Conservation (phyloP, 768 basidiomycete genomes). For the Paxillus rubicundulus region DNA sequence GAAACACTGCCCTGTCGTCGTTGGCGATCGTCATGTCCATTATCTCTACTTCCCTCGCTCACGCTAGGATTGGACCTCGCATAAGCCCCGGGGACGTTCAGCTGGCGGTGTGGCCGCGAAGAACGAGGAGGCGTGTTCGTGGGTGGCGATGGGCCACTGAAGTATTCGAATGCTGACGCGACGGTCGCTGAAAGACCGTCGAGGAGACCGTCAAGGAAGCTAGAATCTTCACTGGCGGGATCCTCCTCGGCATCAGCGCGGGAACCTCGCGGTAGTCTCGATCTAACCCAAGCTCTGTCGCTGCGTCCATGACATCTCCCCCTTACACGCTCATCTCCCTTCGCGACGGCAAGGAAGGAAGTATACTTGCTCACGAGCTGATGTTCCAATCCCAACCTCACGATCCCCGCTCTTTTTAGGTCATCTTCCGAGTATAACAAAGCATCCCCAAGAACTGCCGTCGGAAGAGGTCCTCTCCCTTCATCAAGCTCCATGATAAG, state of each 20-base stretch:
- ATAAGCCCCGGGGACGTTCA: constrained; percentile 21
- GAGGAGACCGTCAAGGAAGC: constrained; percentile 20
- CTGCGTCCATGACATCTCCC: not conserved
- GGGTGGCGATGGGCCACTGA: constrained; percentile 1
- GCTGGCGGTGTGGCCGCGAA: constrained; percentile 1
- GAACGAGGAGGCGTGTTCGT: not conserved
- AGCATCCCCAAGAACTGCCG: constrained; percentile 22
- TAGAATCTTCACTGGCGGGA: not conserved
- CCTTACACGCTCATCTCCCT: constrained; percentile 22
- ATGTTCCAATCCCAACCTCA: constrained; percentile 50
- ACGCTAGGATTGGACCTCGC: constrained; percentile 14
- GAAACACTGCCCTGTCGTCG: constrained; percentile 7
- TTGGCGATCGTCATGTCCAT: not conserved
- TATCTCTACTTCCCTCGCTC: constrained; percentile 2
- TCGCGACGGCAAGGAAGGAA: constrained; percentile 55
- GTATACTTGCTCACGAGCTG: constrained; percentile 52
- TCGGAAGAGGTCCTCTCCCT: constrained; percentile 32
- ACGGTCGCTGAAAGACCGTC: constrained; percentile 16
- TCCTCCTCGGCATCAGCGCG: not conserved
- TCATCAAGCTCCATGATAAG: constrained; percentile 54
- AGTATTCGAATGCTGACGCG: constrained; percentile 11
- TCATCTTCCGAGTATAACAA: constrained; percentile 30
- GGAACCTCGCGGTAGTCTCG: constrained; percentile 10
- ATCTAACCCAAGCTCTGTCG: constrained; percentile 12
- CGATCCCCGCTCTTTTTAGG: constrained; percentile 43